Percentiles rank a stretch among this genome's conserved stretches.
These are phyloP conservation scores for Tricharina praecox DNA, from an alignment of 495 filamentous ascomycete species.

Conservation along the genomic window DNA sequence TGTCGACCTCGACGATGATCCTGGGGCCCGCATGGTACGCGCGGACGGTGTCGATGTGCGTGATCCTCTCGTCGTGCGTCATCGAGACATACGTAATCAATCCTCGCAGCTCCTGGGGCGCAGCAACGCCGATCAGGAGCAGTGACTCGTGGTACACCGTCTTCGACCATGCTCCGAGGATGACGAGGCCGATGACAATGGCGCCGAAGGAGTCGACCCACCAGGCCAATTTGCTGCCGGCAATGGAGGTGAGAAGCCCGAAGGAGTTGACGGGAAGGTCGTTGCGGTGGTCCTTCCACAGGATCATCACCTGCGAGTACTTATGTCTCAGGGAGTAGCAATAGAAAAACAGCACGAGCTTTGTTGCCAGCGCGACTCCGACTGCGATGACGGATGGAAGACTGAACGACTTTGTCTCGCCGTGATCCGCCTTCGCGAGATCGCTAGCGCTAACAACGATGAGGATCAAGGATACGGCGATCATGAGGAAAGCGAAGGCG, in stretches of 20 bases:
- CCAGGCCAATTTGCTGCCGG: slow-evolving; percentile 74
- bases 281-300: slow-evolving; percentile 86
- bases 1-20: slow-evolving; percentile 76
- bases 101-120: slow-evolving; percentile 70
- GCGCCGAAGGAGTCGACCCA: slow-evolving; percentile 93
- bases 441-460: slow-evolving; percentile 71
- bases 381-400: slow-evolving; percentile 78
- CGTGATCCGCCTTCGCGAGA: slow-evolving; percentile 33
- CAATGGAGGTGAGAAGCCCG: slow-evolving; percentile 75
- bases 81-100: slow-evolving; percentile 93
- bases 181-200: slow-evolving; percentile 60
- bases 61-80: slow-evolving; percentile 70
- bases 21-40: slow-evolving; percentile 83
- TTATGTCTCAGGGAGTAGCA: slow-evolving; percentile 80
- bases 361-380: slow-evolving; percentile 66
- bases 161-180: slow-evolving; percentile 60
- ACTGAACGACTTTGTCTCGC: slow-evolving; percentile 46
- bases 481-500: slow-evolving; percentile 94
- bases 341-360: slow-evolving; percentile 70
- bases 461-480: slow-evolving; percentile 70
- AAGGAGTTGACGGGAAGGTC: slow-evolving; percentile 81
- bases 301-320: slow-evolving; percentile 78
- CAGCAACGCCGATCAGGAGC: slow-evolving; percentile 74
- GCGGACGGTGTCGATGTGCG: slow-evolving; percentile 81
- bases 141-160: slow-evolving; percentile 82